Base-by-base conservation (phyloP, 495 filamentous ascomycete species). In the Penicillium daleae region DNA sequence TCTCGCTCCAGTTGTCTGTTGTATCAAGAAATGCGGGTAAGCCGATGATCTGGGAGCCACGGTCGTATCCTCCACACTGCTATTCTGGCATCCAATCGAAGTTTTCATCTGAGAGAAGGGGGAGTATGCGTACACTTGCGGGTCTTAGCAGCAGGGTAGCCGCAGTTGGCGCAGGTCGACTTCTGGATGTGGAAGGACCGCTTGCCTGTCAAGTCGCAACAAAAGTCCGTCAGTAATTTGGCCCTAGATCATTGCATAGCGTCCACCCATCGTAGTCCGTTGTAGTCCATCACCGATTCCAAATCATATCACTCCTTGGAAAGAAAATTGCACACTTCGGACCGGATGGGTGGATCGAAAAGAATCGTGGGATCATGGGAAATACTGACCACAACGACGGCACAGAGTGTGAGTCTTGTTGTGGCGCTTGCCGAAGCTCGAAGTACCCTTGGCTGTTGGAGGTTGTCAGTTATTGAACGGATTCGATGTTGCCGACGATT, bases 181-280 rank as follows among this genome's bases (percentile, higher is more conserved):
- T 99, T 99, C 86, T 99, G 95, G 85, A 98, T 90, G 89, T 99
- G 95, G 79, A 97, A 90, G 67, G 95, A 97, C 73, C 95, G 95
- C 68, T 89, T 89, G 77, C 93, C 94, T 95, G 71, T 71, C 68
- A 59, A 46, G 50, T 59, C 65, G 66, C 70, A 74, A 75, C 4
- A 71, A 67, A 71, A 61, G 66, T 61, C 31, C 59, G 68, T 78
- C 71, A 77, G 75, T 63, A 58, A 58, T 64, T 50, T 40, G 61
- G 31, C 53, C 33, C 35, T 27, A 59, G 21, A 54, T 22, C 12
- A 17, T 19, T 33, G 35, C 9, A 48, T 24, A 27, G 54, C 46
- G 19, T 57, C 66, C 63, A 60, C 13, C 58, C 50, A 50, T 64
- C 32, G 24, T 39, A 32, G 63, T 68, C 58, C 50, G 54, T 64